Percentiles rank a stretch among this genome's conserved stretches.
Evolutionary conservation across 805 yeast species (phyloP).

Genomic region (Wickerhamomyces subpelliculosus): DNA sequence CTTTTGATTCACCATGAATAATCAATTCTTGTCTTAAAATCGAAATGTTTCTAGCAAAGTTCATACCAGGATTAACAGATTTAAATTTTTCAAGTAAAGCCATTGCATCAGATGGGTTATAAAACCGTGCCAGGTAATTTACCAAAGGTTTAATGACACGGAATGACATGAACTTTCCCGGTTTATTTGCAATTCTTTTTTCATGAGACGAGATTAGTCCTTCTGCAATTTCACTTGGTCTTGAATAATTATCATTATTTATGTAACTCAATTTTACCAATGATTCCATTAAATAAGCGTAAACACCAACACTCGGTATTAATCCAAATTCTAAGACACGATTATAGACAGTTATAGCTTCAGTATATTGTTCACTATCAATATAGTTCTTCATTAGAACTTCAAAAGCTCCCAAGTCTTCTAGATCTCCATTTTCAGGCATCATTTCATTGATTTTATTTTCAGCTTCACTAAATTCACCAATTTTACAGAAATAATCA

Average conservation of each 20-base stretch:
- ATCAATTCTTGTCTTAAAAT: slow-evolving; percentile 16
- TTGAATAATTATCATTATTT: slow-evolving; percentile 20
- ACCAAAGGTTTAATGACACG: slow-evolving; percentile 30
- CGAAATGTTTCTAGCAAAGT: too few species aligned
- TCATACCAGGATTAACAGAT: too few species aligned
- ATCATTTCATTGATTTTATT: too few species aligned
- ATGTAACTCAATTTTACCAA: not conserved
- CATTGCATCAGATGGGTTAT: slow-evolving; percentile 26
- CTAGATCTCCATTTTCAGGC: too few species aligned
- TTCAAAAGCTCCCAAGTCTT: too few species aligned
- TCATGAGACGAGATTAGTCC: slow-evolving; percentile 23
- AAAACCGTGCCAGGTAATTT: slow-evolving; percentile 21
- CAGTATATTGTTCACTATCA: too few species aligned
- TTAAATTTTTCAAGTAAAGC: slow-evolving; percentile 26
- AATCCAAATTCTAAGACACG: too few species aligned
- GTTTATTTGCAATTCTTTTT: slow-evolving; percentile 15
- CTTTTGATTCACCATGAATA: slow-evolving; percentile 16
- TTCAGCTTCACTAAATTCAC: not conserved
- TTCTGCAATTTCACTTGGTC: slow-evolving; percentile 24
- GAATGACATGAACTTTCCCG: slow-evolving; percentile 23
- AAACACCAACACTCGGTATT: not conserved
- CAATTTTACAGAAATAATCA: not conserved
- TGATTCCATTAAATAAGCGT: too few species aligned
- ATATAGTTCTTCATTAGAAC: too few species aligned
- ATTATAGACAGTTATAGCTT: too few species aligned